phyloP scores from a whole-genome alignment of 257 asterid genomes.

The Lavandula angustifolia region DNA sequence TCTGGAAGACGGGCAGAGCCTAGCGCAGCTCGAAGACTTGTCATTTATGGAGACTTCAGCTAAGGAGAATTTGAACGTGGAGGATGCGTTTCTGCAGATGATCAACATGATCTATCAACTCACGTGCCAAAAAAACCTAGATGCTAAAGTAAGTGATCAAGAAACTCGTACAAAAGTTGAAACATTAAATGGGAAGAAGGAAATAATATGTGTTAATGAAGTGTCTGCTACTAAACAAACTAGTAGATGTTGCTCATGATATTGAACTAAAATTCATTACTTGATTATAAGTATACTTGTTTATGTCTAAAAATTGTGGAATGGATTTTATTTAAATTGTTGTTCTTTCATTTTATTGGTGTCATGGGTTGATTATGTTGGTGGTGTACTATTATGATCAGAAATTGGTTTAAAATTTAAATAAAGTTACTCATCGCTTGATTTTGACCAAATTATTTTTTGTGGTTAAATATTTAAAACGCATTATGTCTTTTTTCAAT shows the following conservation, averaged over 20 bases:
- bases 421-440: too few species aligned
- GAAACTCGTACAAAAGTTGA: constrained; percentile 15
- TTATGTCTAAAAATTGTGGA: constrained; percentile 4
- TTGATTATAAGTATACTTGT: background rate
- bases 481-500: too few species aligned
- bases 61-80: constrained; percentile 77
- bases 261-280: constrained; percentile 20
- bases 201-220: constrained; percentile 60
- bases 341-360: background rate
- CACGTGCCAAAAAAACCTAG: constrained; percentile 55
- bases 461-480: too few species aligned
- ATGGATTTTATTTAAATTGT: background rate
- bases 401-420: too few species aligned
- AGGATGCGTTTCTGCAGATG: constrained; percentile 78
- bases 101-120: constrained; percentile 59
- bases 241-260: constrained; percentile 52
- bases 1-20: constrained; percentile 65
- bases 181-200: constrained; percentile 50
- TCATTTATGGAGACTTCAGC: constrained; percentile 86
- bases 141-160: constrained; percentile 45
- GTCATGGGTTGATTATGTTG: too few species aligned
- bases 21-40: constrained; percentile 67
- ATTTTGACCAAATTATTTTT: too few species aligned
- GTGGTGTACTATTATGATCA: too few species aligned
- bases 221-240: constrained; percentile 73